Evolutionary conservation across 169 alveolate species (phyloP).

Genomic region (Perkinsus olseni): DNA sequence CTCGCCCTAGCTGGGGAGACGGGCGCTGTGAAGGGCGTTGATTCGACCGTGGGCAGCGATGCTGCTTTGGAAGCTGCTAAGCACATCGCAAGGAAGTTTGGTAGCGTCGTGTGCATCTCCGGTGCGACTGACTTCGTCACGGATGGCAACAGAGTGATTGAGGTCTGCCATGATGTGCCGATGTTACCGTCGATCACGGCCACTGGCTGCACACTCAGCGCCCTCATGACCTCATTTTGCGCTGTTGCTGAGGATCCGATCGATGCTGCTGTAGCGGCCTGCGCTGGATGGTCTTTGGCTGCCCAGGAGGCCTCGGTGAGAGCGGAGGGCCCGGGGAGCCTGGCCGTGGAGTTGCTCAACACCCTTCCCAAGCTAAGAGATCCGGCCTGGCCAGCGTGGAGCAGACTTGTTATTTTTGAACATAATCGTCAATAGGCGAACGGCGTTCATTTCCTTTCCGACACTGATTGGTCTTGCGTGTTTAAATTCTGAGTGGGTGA

Average conservation of each 20-base stretch:
- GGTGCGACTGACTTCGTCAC: neutral
- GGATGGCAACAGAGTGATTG: neutral
- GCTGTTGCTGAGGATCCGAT: neutral
- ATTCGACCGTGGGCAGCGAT: neutral
- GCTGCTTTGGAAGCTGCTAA: neutral
- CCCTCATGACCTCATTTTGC: neutral
- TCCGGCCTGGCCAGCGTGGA: neutral
- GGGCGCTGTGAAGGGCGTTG: constrained; percentile 2
- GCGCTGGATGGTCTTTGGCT: neutral
- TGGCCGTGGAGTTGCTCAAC: neutral
- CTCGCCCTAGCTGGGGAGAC: constrained; percentile 4
- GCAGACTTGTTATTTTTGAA: neutral
- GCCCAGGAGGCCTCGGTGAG: neutral
- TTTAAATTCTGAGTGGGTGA: too few species aligned
- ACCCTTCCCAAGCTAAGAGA: neutral
- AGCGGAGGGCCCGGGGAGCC: neutral
- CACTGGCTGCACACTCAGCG: neutral
- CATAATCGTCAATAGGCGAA: neutral
- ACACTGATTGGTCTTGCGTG: neutral
- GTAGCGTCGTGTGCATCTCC: neutral
- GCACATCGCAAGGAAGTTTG: neutral
- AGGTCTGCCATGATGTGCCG: neutral
- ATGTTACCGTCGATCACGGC: neutral
- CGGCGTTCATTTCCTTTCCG: neutral
- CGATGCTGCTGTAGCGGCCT: neutral